Base-by-base conservation (phyloP, 257 asterid genomes). In the Parsonsia alboflavescens region DNA sequence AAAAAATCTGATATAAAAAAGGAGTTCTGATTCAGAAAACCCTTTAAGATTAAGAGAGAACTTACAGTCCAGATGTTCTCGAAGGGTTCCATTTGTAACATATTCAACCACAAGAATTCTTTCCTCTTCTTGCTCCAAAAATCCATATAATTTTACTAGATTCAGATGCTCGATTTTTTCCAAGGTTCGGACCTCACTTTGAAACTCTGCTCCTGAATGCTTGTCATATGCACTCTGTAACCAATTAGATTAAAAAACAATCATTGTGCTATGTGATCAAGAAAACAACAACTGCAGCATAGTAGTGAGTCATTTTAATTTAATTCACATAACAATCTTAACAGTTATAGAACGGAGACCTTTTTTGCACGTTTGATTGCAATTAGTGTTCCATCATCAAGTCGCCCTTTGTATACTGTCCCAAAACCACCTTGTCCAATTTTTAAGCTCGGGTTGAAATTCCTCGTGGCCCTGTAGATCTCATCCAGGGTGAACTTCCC, bases 371-470 rank as follows among this genome's bases (percentile, higher is more conserved):
- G 98, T 76, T 95, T 95, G 73, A 95, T 79, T 28, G 99, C 99
- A 69, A 95, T 97, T 24, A 89, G 28, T 10, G 88, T 88, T 57
- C 99, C 99, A 85, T 90, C 96, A 15, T 73, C 76, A 41, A 95
- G 89, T 64, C 44, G 81, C 54, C 93, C 99, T 79, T 87, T 92
- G 77, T 95, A 95, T 52, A 95, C 99, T 6, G 96, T 92, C 81
- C 98, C 99, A 72, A 92, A 95, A 59, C 99, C 99, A 56, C 99
- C 99, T 84, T 95, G 99, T 73, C 98, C 99, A 63, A 95, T 79
- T 81, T 88, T 95, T 59, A 86, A 82, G 82, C 84, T 80, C n/a
- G 96, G 97, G 33, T 97, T 92, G 80, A 95, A 95, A 75, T 86
- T 88, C 72, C 64, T 86, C 26, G 99, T 92, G 70, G 96, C 98